Percentiles rank a stretch among this genome's conserved stretches.
Evolutionary conservation across 2,329 filamentous ascomycete species (phyloP).

Genomic region (Colletotrichum zoysiae): DNA sequence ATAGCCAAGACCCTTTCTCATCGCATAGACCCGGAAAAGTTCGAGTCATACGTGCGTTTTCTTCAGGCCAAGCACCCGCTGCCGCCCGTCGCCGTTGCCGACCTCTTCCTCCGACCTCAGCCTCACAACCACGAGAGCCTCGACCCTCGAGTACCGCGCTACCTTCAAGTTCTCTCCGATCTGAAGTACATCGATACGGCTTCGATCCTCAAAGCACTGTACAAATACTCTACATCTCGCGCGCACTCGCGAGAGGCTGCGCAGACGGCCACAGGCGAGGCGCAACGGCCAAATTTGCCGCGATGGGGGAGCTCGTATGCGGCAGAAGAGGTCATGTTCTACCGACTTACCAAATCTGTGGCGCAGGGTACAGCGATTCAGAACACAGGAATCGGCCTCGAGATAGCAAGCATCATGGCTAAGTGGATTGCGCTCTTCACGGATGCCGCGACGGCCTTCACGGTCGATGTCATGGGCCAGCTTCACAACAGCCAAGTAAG

Average conservation of each 20-base stretch:
- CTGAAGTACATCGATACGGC: constrained; percentile 66
- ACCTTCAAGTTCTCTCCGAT: constrained; percentile 67
- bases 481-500: constrained; percentile 58
- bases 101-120: constrained; percentile 69
- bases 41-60: constrained; percentile 64
- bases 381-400: constrained; percentile 61
- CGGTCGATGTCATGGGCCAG: constrained; percentile 61
- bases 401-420: constrained; percentile 63
- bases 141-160: constrained; percentile 71
- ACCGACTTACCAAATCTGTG: constrained; percentile 91
- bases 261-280: constrained; percentile 13
- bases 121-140: constrained; percentile 61
- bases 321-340: constrained; percentile 91
- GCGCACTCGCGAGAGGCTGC: constrained; percentile 48
- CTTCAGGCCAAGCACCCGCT: constrained; percentile 66
- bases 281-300: constrained; percentile 34
- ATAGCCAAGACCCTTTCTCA: constrained; percentile 62
- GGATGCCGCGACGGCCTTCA: constrained; percentile 62
- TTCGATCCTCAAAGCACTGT: constrained; percentile 67
- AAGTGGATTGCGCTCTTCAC: constrained; percentile 72
- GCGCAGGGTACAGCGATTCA: constrained; percentile 65
- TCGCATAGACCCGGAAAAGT: constrained; percentile 66
- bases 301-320: constrained; percentile 70
- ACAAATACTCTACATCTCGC: constrained; percentile 69
- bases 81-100: constrained; percentile 64